Conservation (phyloP, 139 green algal genomes). For the Trebouxia sp. region DNA sequence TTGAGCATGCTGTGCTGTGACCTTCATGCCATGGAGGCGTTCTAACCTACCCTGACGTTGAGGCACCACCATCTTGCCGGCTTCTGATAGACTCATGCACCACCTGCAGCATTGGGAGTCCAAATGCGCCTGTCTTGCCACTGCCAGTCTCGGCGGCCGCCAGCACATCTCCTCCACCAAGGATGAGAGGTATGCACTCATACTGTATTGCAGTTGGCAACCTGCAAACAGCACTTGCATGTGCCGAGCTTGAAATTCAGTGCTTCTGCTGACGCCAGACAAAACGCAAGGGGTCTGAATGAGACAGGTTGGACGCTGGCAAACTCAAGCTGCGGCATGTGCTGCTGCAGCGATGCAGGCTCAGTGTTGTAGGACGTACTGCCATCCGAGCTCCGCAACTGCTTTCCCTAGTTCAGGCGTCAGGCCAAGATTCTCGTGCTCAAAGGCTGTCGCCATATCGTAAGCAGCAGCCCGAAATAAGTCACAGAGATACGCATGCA, state of each 20-base stretch:
- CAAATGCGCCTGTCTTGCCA: slow-evolving; percentile 90
- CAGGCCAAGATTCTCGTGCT: slow-evolving; percentile 2
- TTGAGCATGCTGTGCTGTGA: neutral
- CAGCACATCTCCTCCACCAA: slow-evolving; percentile 88
- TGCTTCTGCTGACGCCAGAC: no score
- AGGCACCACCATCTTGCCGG: slow-evolving; percentile 14
- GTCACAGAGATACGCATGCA: neutral
- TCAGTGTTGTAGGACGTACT: no score
- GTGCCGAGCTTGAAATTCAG: no score
- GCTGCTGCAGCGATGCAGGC: no score
- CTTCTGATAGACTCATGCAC: slow-evolving; percentile 60
- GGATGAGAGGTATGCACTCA: slow-evolving; percentile 77
- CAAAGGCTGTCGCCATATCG: slow-evolving; percentile 1
- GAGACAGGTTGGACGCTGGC: no score
- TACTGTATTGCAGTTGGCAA: slow-evolving; percentile 78
- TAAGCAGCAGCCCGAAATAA: no score
- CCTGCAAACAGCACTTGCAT: no score
- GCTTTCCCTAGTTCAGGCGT: neutral
- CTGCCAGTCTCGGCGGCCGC: slow-evolving; percentile 89
- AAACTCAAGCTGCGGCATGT: no score
- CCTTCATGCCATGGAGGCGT: neutral
- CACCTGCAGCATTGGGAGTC: slow-evolving; percentile 83
- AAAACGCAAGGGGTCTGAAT: no score
- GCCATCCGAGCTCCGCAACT: neutral
- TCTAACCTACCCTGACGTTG: neutral